phyloP scores from a whole-genome alignment of 805 yeast genomes.

The Schizosaccharomyces japonicus region DNA sequence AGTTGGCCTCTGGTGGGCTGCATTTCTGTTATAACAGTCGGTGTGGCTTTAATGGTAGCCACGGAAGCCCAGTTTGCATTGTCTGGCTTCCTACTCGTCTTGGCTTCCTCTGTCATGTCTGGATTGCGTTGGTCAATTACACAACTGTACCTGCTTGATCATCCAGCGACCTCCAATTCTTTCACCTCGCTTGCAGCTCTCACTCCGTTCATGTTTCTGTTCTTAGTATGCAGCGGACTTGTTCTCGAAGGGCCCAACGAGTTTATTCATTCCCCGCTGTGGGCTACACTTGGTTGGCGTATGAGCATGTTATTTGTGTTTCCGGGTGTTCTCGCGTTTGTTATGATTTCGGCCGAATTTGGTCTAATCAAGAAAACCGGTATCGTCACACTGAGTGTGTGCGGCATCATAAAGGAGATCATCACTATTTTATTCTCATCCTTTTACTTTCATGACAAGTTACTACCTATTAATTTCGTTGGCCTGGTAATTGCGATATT shows the following conservation, averaged over 20 bases:
- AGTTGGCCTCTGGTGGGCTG: slow-evolving; percentile 43
- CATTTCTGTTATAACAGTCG: slow-evolving; percentile 54
- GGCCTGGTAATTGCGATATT: slow-evolving; percentile 55
- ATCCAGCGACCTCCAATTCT: slow-evolving; percentile 37
- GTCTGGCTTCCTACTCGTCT: slow-evolving; percentile 49
- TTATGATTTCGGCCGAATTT: slow-evolving; percentile 71
- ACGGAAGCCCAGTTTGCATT: slow-evolving; percentile 11
- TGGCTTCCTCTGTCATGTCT: slow-evolving; percentile 55
- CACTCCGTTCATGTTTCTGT: slow-evolving; percentile 59
- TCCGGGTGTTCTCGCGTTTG: slow-evolving; percentile 73
- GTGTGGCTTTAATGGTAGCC: slow-evolving; percentile 70
- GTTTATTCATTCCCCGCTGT: slow-evolving; percentile 32
- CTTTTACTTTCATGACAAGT: slow-evolving; percentile 47
- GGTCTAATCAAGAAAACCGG: slow-evolving; percentile 59
- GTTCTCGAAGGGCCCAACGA: slow-evolving; percentile 41
- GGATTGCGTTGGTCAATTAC: slow-evolving; percentile 93
- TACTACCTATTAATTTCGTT: slow-evolving; percentile 40
- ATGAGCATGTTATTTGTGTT: slow-evolving; percentile 39
- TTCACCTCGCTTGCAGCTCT: slow-evolving; percentile 61
- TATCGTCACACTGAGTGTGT: slow-evolving; percentile 64
- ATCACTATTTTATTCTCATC: slow-evolving; percentile 52
- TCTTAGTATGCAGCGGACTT: slow-evolving; percentile 38
- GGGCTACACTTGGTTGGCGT: slow-evolving; percentile 28
- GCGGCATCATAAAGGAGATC: slow-evolving; percentile 82
- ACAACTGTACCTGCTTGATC: slow-evolving; percentile 47